These are phyloP conservation scores for Trichoderma polysporum DNA, from an alignment of 2,329 filamentous ascomycete genomes.

Conservation along the genomic window DNA sequence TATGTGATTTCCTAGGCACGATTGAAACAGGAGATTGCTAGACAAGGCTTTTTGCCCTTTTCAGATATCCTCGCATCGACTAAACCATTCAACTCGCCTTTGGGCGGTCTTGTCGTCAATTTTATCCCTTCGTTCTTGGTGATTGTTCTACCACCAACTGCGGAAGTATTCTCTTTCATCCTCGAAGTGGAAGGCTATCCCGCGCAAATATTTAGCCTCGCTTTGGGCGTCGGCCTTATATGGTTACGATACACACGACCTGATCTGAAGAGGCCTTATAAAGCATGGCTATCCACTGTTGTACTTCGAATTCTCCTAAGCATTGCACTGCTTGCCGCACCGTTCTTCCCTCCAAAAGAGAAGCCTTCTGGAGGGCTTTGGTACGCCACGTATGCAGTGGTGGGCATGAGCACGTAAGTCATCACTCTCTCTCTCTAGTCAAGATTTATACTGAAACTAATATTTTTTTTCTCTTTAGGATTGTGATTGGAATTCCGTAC, in stretches of 20 bases:
- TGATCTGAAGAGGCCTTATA: conserved; percentile 62
- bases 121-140: conserved; percentile 67
- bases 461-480: conserved; percentile 37
- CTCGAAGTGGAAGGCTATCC: conserved; percentile 70
- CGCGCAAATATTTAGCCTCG: conserved; percentile 59
- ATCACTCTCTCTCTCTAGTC: background rate
- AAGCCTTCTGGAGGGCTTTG: conserved; percentile 46
- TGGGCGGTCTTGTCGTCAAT: conserved; percentile 67
- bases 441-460: background rate
- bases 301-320: conserved; percentile 54
- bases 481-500: conserved; percentile 60
- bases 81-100: conserved; percentile 63
- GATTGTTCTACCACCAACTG: conserved; percentile 62
- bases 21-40: conserved; percentile 70
- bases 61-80: conserved; percentile 61
- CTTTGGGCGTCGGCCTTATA: conserved; percentile 57
- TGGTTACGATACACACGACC: conserved; percentile 60
- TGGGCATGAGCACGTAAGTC: conserved; percentile 54
- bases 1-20: conserved; percentile 53
- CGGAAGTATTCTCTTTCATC: conserved; percentile 70
- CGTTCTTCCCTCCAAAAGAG: conserved; percentile 60
- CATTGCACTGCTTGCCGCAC: conserved; percentile 56
- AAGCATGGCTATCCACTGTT: conserved; percentile 62
- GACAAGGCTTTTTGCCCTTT: conserved; percentile 69
- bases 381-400: conserved; percentile 55